Evolutionary conservation across 2,329 filamentous ascomycete species (phyloP).

Genomic region (Reticulascus tulasneorum): DNA sequence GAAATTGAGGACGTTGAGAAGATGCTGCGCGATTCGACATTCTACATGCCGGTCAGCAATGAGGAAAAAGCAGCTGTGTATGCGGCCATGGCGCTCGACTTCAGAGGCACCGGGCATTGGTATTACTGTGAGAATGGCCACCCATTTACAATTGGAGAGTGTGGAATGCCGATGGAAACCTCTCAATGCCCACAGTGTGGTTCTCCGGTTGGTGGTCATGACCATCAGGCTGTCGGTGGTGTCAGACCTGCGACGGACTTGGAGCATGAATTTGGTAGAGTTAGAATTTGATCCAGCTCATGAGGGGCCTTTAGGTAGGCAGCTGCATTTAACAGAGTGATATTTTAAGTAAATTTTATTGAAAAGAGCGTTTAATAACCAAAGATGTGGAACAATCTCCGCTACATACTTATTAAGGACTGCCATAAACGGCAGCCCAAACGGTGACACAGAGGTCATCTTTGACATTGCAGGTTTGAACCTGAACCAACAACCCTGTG

Average conservation of each 20-base stretch:
- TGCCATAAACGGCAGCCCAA: no score
- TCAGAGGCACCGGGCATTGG: conserved; percentile 56
- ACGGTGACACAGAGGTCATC: no score
- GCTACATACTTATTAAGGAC: no score
- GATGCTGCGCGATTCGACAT: conserved; percentile 39
- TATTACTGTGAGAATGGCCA: conserved; percentile 55
- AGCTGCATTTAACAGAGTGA: no score
- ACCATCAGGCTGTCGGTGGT: conserved; percentile 47
- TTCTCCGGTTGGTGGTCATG: conserved; percentile 48
- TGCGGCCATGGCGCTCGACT: conserved; percentile 46
- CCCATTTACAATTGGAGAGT: conserved; percentile 62
- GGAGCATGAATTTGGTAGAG: conserved; percentile 26
- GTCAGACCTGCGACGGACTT: conserved; percentile 47
- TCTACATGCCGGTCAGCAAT: conserved; percentile 44
- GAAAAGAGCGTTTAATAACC: no score
- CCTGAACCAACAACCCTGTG: no score
- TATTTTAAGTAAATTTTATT: no score
- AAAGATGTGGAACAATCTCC: no score
- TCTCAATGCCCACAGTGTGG: conserved; percentile 62
- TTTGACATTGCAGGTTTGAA: no score
- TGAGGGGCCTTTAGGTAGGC: no score
- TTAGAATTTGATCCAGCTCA: conserved; percentile 4
- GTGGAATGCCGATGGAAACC: conserved; percentile 60
- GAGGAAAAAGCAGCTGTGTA: conserved; percentile 49
- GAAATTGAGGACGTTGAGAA: conserved; percentile 43